phyloP scores from a whole-genome alignment of 495 filamentous ascomycete genomes.

The Penicillium silybi region DNA sequence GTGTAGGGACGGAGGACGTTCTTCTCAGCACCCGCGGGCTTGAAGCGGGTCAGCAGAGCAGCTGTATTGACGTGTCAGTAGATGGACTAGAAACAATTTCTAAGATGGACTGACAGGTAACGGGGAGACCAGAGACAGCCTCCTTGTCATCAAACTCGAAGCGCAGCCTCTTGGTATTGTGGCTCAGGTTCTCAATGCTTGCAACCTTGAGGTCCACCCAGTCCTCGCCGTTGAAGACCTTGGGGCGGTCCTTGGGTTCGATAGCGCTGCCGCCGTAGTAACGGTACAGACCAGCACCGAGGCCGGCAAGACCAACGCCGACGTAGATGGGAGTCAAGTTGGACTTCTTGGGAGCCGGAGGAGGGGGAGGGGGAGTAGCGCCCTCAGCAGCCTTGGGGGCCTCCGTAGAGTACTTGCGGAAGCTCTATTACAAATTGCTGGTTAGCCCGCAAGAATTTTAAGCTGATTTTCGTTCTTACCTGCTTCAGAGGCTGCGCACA shows the following conservation, averaged over 20 bases:
- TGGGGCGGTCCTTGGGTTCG: slow-evolving; percentile 38
- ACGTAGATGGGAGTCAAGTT: slow-evolving; percentile 40
- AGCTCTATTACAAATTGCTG: slow-evolving; percentile 29
- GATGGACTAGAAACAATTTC: neutral
- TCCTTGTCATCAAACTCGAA: slow-evolving; percentile 82
- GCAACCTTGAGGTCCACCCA: slow-evolving; percentile 77
- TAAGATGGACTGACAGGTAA: slow-evolving; percentile 56
- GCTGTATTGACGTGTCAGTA: slow-evolving; percentile 36
- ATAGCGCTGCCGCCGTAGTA: slow-evolving; percentile 35
- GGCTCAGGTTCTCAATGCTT: slow-evolving; percentile 70
- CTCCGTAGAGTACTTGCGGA: slow-evolving; percentile 51
- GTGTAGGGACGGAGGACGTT: slow-evolving; percentile 88
- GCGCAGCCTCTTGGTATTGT: slow-evolving; percentile 85
- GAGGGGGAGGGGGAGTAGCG: slow-evolving; percentile 1
- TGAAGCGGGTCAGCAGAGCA: slow-evolving; percentile 83
- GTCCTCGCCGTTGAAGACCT: slow-evolving; percentile 78
- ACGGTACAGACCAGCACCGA: slow-evolving; percentile 41
- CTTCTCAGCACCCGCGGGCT: slow-evolving; percentile 73
- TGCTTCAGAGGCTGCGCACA: slow-evolving; percentile 46
- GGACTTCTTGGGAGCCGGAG: slow-evolving; percentile 40
- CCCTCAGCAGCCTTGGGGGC: slow-evolving; percentile 27
- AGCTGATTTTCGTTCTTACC: slow-evolving; percentile 25
- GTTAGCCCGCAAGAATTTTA: neutral
- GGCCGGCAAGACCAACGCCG: slow-evolving; percentile 38
- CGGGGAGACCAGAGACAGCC: slow-evolving; percentile 70